Evolutionary conservation across 345 rosid species (phyloP).

Genomic region (Brassica nigra): DNA sequence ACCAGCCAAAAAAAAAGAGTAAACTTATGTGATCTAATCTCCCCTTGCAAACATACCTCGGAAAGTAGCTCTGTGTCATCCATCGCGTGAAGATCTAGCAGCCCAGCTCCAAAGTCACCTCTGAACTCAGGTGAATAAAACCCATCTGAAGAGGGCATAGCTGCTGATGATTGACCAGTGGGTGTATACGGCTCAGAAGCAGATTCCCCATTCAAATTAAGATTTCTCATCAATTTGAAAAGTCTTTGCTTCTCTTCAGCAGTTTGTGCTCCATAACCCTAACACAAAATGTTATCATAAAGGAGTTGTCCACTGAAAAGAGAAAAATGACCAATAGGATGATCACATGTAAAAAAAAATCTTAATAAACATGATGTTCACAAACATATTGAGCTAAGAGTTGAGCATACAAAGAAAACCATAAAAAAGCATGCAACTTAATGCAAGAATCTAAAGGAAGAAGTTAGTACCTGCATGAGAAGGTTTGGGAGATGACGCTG

Average conservation of each 20-base stretch:
- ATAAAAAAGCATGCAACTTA: slow-evolving; percentile 1
- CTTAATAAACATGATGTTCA: not conserved
- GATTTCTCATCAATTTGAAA: slow-evolving; percentile 91
- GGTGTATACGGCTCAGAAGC: slow-evolving; percentile 76
- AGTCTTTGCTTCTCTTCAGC: slow-evolving; percentile 98
- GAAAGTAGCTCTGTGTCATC: slow-evolving; percentile 95
- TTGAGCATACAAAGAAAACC: not conserved
- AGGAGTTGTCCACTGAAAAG: not conserved
- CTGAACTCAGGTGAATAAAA: slow-evolving; percentile 88
- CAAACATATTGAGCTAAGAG: not conserved
- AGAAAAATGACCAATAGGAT: not conserved
- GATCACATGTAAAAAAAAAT: not conserved
- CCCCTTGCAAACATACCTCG: slow-evolving; percentile 61
- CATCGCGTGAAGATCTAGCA: slow-evolving; percentile 96
- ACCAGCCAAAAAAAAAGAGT: not conserved
- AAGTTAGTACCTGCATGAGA: slow-evolving; percentile 73
- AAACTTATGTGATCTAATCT: slow-evolving; percentile 1
- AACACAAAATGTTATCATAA: slow-evolving; percentile 16
- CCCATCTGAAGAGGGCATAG: slow-evolving; percentile 66
- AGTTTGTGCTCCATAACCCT: slow-evolving; percentile 98
- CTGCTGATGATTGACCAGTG: slow-evolving; percentile 64
- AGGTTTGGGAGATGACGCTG: slow-evolving; percentile 89
- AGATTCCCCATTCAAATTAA: slow-evolving; percentile 91
- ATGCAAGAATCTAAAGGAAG: not conserved
- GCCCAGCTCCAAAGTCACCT: slow-evolving; percentile 99